Percentiles rank a stretch among this genome's conserved stretches.
Evolutionary conservation across 331 rosid species (phyloP).

Genomic region (Telfairia occidentalis): DNA sequence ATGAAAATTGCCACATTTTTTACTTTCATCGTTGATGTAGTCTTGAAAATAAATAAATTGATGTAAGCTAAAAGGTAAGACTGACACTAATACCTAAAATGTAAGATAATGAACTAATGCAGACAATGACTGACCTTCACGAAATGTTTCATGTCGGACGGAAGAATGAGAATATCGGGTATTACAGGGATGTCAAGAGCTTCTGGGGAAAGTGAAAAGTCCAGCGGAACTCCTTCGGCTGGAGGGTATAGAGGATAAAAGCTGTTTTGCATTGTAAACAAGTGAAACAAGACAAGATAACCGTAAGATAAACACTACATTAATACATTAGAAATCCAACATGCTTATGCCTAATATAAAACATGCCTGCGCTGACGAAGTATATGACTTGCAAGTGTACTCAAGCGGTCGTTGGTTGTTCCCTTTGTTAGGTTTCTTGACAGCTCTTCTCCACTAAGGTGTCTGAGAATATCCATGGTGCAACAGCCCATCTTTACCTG

Average conservation of each 20-base stretch:
- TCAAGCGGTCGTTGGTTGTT: constrained; percentile 62
- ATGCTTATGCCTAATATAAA: background rate
- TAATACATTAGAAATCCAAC: background rate
- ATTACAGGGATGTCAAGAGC: constrained; percentile 57
- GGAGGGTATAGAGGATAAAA: constrained; percentile 91
- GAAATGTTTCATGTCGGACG: constrained; percentile 75
- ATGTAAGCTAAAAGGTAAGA: background rate
- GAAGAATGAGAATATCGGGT: constrained; percentile 79
- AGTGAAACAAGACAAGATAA: constrained; percentile 5
- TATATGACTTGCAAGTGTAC: constrained; percentile 68
- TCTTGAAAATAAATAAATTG: background rate
- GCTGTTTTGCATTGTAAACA: constrained; percentile 30
- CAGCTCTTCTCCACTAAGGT: constrained; percentile 85
- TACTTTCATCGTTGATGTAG: background rate
- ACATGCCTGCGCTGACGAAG: constrained; percentile 65
- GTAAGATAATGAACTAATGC: background rate
- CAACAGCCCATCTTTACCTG: constrained; percentile 90
- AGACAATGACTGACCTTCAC: constrained; percentile 47
- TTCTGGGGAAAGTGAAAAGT: constrained; percentile 68
- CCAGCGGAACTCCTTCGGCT: constrained; percentile 74
- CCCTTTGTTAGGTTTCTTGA: constrained; percentile 54
- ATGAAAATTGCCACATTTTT: background rate
- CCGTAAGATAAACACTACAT: constrained; percentile 5
- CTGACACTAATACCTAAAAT: background rate
- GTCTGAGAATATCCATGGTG: constrained; percentile 80